Conservation (phyloP, 2,329 filamentous ascomycete species). For the Alternaria ventricosa region DNA sequence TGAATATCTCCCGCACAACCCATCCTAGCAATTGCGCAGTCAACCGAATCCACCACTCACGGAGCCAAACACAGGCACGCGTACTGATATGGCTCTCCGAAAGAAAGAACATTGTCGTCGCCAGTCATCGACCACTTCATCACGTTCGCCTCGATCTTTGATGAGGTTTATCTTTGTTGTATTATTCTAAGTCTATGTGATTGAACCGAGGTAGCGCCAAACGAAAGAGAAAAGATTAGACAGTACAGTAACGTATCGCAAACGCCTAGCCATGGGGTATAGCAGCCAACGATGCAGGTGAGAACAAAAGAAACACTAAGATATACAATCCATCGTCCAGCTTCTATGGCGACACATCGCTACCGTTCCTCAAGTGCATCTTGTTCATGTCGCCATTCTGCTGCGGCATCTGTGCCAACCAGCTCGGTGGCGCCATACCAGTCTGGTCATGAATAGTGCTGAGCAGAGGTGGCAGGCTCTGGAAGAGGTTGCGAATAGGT, state of each 20-base stretch:
- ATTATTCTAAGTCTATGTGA: background rate
- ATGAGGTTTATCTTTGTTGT: background rate
- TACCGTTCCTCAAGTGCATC: slow-evolving; percentile 36
- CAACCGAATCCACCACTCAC: background rate
- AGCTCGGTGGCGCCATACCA: slow-evolving; percentile 78
- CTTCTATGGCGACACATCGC: slow-evolving; percentile 21
- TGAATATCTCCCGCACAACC: background rate
- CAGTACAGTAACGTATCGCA: background rate
- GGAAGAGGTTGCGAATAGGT: slow-evolving; percentile 81
- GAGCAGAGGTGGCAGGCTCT: slow-evolving; percentile 82
- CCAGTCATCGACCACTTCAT: background rate
- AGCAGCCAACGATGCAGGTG: background rate
- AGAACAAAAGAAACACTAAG: slow-evolving; percentile 2
- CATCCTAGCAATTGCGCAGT: background rate
- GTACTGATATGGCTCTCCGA: background rate
- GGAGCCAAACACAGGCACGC: background rate
- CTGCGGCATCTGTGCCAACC: slow-evolving; percentile 65
- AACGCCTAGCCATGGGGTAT: slow-evolving; percentile 18
- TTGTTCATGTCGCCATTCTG: slow-evolving; percentile 26
- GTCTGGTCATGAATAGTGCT: slow-evolving; percentile 89
- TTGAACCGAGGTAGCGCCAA: background rate
- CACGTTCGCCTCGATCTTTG: background rate
- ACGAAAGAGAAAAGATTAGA: background rate
- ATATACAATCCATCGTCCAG: background rate
- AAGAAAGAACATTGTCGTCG: background rate